phyloP scores from a whole-genome alignment of 306 rosid species.

The Prunus dulcis region DNA sequence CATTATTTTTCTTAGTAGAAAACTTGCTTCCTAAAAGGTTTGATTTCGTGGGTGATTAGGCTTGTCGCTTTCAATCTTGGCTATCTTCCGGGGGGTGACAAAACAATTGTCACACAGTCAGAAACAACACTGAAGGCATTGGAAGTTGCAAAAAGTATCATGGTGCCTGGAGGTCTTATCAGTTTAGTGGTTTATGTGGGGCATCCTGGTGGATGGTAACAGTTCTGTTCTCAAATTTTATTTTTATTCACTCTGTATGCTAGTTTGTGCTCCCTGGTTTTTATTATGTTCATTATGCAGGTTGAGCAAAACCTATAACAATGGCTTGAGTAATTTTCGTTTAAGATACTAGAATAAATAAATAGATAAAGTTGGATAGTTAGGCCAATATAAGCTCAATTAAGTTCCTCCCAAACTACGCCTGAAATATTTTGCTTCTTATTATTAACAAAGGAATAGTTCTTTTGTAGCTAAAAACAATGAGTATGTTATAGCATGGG shows the following conservation, averaged over 20 bases:
- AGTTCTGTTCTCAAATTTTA: slow-evolving; percentile 15
- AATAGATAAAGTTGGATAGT: not conserved
- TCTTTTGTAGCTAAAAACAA: not conserved
- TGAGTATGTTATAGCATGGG: not conserved
- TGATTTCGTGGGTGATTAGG: slow-evolving; percentile 43
- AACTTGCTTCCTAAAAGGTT: slow-evolving; percentile 3
- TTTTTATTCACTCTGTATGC: slow-evolving; percentile 2
- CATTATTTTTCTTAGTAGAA: not conserved
- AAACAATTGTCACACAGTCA: slow-evolving; percentile 61
- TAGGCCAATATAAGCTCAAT: not conserved
- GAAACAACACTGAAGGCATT: slow-evolving; percentile 69
- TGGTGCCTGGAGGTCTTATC: slow-evolving; percentile 73
- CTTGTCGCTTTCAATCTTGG: slow-evolving; percentile 94
- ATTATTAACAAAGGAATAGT: not conserved
- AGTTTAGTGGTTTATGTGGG: slow-evolving; percentile 85
- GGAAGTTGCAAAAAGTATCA: slow-evolving; percentile 62
- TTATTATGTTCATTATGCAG: not conserved
- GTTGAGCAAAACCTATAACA: not conserved
- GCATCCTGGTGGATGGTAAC: slow-evolving; percentile 90
- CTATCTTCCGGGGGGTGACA: slow-evolving; percentile 91
- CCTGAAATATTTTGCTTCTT: not conserved
- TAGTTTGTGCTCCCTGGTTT: not conserved
- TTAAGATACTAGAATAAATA: not conserved
- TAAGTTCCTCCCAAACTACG: not conserved
- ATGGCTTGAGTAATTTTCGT: not conserved